Base-by-base conservation (phyloP, 176 grass and related monocot species). In the Ensete glaucum region DNA sequence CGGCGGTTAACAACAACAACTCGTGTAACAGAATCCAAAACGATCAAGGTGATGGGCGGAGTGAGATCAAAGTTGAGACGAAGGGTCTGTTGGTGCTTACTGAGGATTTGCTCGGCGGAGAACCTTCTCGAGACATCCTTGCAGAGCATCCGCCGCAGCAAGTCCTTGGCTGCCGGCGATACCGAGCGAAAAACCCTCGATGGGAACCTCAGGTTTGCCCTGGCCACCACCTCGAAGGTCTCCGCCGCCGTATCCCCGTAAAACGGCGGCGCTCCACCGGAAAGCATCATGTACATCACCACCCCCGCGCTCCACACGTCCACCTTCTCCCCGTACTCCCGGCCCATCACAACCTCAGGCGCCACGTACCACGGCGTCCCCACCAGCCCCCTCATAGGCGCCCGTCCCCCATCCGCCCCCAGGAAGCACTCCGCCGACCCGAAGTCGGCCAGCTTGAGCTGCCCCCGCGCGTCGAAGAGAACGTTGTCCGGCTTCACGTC, bases 401-500 rank as follows among this genome's bases (percentile, higher is more conserved):
- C 4, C 87, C 88, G 85, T 96, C 91, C 71, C 87, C 82, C 56
- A 85, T 87, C 10, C 9, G 80, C 1, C 91, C 69, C 1, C 91
- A 86, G 9, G 57, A 95, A 79, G 56, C 76, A 88, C 76, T 80
- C 91, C 13, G 91, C 91, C 17, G 91, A 95, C 70, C 91, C 91
- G 72, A 95, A 95, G 84, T 95, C 91, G 9, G 88, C 91, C 10
- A 95, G 84, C 8, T 85, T 3, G 3, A 72, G 80, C 21, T 20
- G 78, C 0, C 7, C 50, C 7, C 22, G 49, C 2, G 9, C 17
- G 74, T 96, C 92, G 4, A 96, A 25, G 27, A 96, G 88, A 68
- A 96, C 62, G 82, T 96, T 96, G 73, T 96, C 92, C 1, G 84
- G 92, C 86, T 96, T 96, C 0, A 96, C 74, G 54, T 96, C 92